Conservation (phyloP, 257 asterid species). For the Petunia axillaris region DNA sequence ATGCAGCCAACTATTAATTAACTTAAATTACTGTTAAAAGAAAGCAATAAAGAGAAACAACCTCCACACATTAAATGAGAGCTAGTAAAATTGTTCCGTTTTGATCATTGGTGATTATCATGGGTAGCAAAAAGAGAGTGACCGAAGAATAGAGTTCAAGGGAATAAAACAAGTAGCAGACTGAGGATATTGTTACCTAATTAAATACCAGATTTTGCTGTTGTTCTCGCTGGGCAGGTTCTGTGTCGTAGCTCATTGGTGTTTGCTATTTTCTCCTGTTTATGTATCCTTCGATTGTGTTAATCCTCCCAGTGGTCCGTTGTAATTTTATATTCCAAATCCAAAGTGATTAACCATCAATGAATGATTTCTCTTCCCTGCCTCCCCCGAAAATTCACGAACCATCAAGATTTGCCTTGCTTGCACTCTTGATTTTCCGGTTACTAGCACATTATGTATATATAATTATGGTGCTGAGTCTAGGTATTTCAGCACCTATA, state of each 20-base stretch:
- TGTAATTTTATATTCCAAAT: background rate
- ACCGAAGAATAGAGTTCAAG: background rate
- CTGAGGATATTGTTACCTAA: background rate
- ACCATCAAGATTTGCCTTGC: slow-evolving; percentile 11
- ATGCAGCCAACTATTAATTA: background rate
- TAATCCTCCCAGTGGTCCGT: background rate
- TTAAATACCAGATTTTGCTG: background rate
- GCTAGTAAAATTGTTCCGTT: background rate
- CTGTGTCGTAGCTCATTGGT: background rate
- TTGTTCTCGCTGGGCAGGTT: background rate
- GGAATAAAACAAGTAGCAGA: slow-evolving; percentile 5
- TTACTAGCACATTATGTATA: background rate
- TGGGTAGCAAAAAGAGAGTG: background rate
- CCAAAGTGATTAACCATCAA: background rate
- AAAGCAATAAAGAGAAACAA: background rate
- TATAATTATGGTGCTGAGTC: background rate
- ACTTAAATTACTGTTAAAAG: background rate
- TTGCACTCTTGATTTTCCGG: background rate
- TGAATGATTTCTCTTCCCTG: background rate
- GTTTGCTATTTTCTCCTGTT: background rate
- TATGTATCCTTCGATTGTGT: background rate
- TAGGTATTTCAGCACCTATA: background rate
- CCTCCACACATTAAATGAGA: background rate
- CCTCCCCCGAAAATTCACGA: background rate
- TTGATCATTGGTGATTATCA: background rate